Conservation (phyloP, 805 yeast genomes). For the Yarrowia hollandica region DNA sequence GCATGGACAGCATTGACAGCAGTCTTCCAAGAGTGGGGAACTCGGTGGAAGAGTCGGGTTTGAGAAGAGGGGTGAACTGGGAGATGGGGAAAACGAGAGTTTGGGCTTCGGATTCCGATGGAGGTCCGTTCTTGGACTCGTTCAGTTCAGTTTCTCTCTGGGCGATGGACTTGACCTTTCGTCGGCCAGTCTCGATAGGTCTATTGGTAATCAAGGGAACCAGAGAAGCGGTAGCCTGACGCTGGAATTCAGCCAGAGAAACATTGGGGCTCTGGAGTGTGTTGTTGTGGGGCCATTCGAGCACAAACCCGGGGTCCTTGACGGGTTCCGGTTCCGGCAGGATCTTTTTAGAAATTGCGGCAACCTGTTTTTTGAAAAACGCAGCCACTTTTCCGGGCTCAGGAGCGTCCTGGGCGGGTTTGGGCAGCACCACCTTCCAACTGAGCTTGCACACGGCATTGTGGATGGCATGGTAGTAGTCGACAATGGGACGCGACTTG, state of each 20-base stretch:
- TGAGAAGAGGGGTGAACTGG: conserved; percentile 81
- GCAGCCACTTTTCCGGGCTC: neutral
- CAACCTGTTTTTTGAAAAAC: conserved; percentile 6
- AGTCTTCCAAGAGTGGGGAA: conserved; percentile 65
- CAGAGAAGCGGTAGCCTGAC: conserved; percentile 52
- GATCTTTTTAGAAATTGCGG: neutral
- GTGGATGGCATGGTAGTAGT: conserved; percentile 75
- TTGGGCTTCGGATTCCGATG: conserved; percentile 41
- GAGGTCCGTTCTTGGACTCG: conserved; percentile 36
- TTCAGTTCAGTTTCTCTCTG: neutral
- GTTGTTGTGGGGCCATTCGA: conserved; percentile 70
- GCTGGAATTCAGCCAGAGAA: conserved; percentile 36
- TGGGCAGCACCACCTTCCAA: conserved; percentile 56
- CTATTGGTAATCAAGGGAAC: conserved; percentile 52
- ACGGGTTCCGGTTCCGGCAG: conserved; percentile 23
- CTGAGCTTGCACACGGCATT: conserved; percentile 66
- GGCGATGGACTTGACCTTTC: neutral
- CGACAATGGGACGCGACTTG: conserved; percentile 55
- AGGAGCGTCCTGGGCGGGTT: neutral
- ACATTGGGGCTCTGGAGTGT: conserved; percentile 59
- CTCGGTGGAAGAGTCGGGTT: conserved; percentile 75
- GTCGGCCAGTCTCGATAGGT: conserved; percentile 40
- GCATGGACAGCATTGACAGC: conserved; percentile 56
- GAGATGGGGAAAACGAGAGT: conserved; percentile 88
- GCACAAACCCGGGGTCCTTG: conserved; percentile 43